These are phyloP conservation scores for Cryptosporidium ryanae DNA, from an alignment of 169 alveolate species.

Conservation along the genomic window DNA sequence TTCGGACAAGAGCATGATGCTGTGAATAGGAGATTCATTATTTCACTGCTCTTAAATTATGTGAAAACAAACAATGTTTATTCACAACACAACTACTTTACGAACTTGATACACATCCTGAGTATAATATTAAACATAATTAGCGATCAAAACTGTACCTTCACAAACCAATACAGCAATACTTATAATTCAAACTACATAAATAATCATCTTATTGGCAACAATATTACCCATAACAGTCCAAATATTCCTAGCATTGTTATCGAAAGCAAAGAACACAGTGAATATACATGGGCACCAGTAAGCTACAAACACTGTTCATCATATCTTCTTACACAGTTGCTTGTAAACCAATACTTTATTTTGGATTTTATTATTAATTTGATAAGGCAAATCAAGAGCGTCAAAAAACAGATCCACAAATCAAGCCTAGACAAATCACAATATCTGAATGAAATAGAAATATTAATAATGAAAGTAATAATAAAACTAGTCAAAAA, in stretches of 20 bases:
- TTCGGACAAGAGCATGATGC: slow-evolving; percentile 63
- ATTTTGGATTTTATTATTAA: slow-evolving; percentile 33
- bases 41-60: slow-evolving; percentile 29
- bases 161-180: not conserved
- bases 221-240: not conserved
- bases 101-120: slow-evolving; percentile 5
- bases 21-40: slow-evolving; percentile 37
- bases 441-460: not conserved
- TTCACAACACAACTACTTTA: slow-evolving; percentile 45
- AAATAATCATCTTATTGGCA: not conserved
- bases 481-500: not conserved
- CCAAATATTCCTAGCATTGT: not conserved
- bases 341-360: slow-evolving; percentile 40
- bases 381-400: slow-evolving; percentile 7
- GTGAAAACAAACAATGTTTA: slow-evolving; percentile 34
- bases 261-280: not conserved
- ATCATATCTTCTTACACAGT: not conserved
- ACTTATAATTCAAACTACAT: not conserved
- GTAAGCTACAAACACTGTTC: not conserved
- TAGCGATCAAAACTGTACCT: not conserved
- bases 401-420: not conserved
- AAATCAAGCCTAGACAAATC: not conserved
- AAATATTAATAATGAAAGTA: not conserved
- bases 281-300: not conserved
- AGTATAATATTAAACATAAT: slow-evolving; percentile 19